Base-by-base conservation (phyloP, 2,329 filamentous ascomycete genomes). In the Claviceps capensis region DNA sequence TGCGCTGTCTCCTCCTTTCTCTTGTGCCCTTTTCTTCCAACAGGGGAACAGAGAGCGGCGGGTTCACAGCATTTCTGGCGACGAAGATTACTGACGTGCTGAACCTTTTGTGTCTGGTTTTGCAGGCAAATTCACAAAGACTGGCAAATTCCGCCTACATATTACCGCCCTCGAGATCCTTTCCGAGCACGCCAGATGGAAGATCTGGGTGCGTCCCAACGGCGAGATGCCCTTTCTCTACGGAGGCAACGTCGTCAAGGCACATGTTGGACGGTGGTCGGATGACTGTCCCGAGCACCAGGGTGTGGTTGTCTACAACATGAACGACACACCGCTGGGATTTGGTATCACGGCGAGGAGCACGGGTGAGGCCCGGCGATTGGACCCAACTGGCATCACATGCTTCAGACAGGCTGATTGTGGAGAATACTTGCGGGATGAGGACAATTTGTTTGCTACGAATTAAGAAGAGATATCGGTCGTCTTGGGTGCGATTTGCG, bases 161-260 rank as follows among this genome's bases (percentile, higher is more conserved):
- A 87, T 97, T 64, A 97, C 91, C 1, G 86, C 78, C 17, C 76
- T 98, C 53, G 85, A 89, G 57, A 80, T 96, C 57, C 85, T 98
- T 58, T 86, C 90, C 53, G 85, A 88, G 58, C 88, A 96, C 67
- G 91, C 91, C 45, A 78, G 93, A 54, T 95, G 95, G 72, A 97
- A 97, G 80, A 83, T 97, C 60, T 97, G 90, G 89, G 84, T 98
- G 59, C 94, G 94, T 71, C 79, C 83, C 54, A 97, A 97, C 70
- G 93, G 93, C 59, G 90, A 94, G 63, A 95, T 96, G 89, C 91
- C 93, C 1, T 97, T 95, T 67, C 72, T 98, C 47, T 98, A 97
- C 69, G 93, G 93, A 50, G 87, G 88, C 53, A 90, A 97, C 68
- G 77, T 95, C 50, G 81, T 94, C 59, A 78, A 78, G 65, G 75